Evolutionary conservation across 2,329 filamentous ascomycete species (phyloP), one percentile per base, ranked within the genome.

Genomic region (Ophiocordyceps camponoti-leonardi): DNA sequence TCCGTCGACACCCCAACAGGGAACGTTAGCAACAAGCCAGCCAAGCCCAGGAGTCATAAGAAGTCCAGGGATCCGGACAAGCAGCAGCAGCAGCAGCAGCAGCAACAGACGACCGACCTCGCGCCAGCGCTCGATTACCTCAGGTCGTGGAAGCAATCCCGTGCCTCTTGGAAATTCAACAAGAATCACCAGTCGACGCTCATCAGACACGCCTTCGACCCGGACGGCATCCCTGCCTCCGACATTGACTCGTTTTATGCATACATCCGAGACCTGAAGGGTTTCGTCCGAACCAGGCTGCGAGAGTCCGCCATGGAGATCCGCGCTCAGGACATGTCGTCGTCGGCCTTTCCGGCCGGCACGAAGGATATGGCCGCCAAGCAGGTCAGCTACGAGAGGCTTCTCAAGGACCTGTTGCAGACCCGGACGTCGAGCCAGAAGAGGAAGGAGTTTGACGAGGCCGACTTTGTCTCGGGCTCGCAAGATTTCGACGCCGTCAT

Each of bases 151-250:
- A 72, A 84, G 62, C 73, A 72, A 46, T 73, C 79, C 49, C 79
- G 79, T 47, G 67, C 72, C 11, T 70, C 69, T 53, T 96, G 90
- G 90, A 95, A 94, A 62, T 96, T 95, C 69, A 94, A 93, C 68
- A 95, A 95, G 67, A 88, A 86, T 54, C 79, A 86, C 58, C 88
- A 95, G 62, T 85, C 81, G 45, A 77, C 85, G 53, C 69, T 95
- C 13, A 75, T 95, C 58, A 90, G 92, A 61, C 79, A 93, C 66
- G 66, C 83, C 42, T 85, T 93, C 58, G 79, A 84, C 52, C 65
- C 78, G 51, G 75, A 79, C 53, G 73, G 75, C 49, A 75, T 95
- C 41, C 85, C 87, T 0, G 65, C 79, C 16, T 66, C 73, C 48
- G 76, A 90, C 62, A 79, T 85, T 48, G 65, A 74, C 42, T 70